These are phyloP conservation scores for Knufia petricola DNA, from an alignment of 2,329 filamentous ascomycete genomes.

Conservation along the genomic window DNA sequence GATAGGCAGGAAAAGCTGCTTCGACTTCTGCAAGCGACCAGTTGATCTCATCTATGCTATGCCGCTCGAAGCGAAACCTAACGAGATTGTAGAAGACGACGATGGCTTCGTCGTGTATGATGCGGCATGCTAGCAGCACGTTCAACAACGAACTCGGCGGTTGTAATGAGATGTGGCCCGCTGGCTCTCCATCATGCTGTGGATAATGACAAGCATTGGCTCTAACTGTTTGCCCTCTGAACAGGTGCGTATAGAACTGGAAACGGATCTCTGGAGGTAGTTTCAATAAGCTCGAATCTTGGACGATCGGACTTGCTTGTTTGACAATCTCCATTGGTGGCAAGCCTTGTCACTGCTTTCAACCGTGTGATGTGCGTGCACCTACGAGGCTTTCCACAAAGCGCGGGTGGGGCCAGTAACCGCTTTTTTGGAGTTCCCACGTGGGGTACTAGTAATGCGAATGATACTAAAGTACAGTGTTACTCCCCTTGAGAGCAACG, in stretches of 20 bases:
- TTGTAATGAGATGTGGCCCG: conserved; percentile 1
- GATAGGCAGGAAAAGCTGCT: conserved; percentile 1
- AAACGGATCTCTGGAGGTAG: conserved; percentile 31
- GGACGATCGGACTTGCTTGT: not conserved
- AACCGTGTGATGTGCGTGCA: too few species aligned
- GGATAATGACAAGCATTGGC: conserved; percentile 8
- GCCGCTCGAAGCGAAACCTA: conserved; percentile 1
- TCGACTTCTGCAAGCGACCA: conserved; percentile 1
- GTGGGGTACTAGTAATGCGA: too few species aligned
- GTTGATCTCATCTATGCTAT: conserved; percentile 6
- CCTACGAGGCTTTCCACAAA: too few species aligned
- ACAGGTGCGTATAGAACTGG: conserved; percentile 32
- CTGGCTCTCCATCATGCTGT: not conserved
- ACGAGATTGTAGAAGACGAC: not conserved
- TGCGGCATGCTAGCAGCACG: not conserved
- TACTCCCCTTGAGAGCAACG: too few species aligned
- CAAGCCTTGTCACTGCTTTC: not conserved
- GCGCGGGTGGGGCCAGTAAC: too few species aligned
- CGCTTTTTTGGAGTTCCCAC: too few species aligned
- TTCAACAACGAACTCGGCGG: not conserved
- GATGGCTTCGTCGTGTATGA: conserved; percentile 1
- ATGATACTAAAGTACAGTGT: too few species aligned
- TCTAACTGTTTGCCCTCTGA: conserved; percentile 27
- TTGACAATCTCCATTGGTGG: not conserved
- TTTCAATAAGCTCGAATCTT: conserved; percentile 15